Conservation (phyloP, 2,329 filamentous ascomycete species). For the Claviceps sorghi region DNA sequence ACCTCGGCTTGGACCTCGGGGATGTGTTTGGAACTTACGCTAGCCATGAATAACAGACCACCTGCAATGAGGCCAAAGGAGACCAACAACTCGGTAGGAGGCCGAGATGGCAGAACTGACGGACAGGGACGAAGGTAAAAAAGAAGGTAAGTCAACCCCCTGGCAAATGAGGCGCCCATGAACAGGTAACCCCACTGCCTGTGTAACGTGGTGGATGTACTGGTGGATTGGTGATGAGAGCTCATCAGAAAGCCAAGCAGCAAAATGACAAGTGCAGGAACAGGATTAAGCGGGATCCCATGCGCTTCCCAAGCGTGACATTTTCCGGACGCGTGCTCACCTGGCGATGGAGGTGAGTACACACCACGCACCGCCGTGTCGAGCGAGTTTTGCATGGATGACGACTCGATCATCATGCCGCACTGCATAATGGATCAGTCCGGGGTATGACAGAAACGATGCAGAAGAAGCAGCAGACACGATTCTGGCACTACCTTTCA, state of each 20-base stretch:
- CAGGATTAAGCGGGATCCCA: conserved; percentile 66
- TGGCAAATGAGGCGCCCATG: conserved; percentile 63
- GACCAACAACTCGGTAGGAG: conserved; percentile 77
- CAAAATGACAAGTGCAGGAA: conserved; percentile 75
- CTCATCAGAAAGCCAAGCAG: conserved; percentile 91
- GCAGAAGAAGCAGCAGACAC: not conserved
- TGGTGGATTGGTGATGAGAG: conserved; percentile 70
- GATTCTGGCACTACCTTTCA: not conserved
- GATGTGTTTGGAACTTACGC: conserved; percentile 40
- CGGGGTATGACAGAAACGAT: not conserved
- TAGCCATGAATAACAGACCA: conserved; percentile 85
- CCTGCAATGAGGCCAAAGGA: conserved; percentile 79
- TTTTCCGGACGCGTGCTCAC: conserved; percentile 35
- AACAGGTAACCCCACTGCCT: conserved; percentile 85
- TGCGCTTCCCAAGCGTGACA: conserved; percentile 48
- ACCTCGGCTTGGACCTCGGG: not conserved
- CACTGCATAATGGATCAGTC: conserved; percentile 28
- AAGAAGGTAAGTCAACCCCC: conserved; percentile 65
- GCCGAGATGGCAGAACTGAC: conserved; percentile 67
- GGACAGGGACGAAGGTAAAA: conserved; percentile 68
- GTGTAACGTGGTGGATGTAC: conserved; percentile 84
- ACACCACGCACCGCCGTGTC: conserved; percentile 35
- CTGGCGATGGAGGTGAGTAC: conserved; percentile 18
- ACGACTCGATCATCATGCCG: conserved; percentile 76
- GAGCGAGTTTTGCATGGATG: conserved; percentile 50